Base-by-base conservation (phyloP, 2,329 filamentous ascomycete genomes). In the Cercospora nicotianae region DNA sequence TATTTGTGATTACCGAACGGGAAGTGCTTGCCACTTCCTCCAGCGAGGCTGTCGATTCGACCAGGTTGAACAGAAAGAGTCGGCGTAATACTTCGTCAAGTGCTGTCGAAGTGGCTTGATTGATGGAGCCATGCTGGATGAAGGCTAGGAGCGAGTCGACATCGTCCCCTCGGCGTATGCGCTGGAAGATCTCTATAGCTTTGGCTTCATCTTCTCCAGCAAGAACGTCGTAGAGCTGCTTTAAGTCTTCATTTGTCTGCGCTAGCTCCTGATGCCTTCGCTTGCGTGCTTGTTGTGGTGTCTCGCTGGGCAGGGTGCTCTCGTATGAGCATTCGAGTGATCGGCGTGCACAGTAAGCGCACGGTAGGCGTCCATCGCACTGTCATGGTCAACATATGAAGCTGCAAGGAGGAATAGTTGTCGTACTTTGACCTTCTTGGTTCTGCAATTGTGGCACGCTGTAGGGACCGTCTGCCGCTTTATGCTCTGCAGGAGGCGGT, bases 401-500 rank as follows among this genome's bases (percentile, higher is more conserved):
- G 28, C 20, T 20, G 16, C 18, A 1, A 9, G 10, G 8, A n/a
- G 13, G 53, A 23, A 6, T 16, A 5, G 5, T 18, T n/a, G 10
- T 53, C 39, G 1, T 61, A 61, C 64, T 45, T 65, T 65, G 39
- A 65, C 64, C 18, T 65, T 65, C 26, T 61, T 65, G 18, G 10
- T 28, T 33, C 64, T 36, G 42, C 64, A 65, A 33, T 65, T 65
- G 13, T 65, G 26, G 36, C 64, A 65, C 3, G 64, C 64, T 4
- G 64, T 60, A 16, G 64, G 57, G 2, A 65, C 36, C 5, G 64
- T 60, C 30, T 65, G 64, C 30, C 64, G 39, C 42, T 65, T 65
- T 42, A 65, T 55, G 57, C 28, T 61, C 57, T 65, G 64, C 39
- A 65, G 45, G 3, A 65, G 64, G 20, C 64, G 64, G 20, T 61